phyloP scores from a whole-genome alignment of 1,284 basidiomycete species.

The Naganishia liquefaciens region DNA sequence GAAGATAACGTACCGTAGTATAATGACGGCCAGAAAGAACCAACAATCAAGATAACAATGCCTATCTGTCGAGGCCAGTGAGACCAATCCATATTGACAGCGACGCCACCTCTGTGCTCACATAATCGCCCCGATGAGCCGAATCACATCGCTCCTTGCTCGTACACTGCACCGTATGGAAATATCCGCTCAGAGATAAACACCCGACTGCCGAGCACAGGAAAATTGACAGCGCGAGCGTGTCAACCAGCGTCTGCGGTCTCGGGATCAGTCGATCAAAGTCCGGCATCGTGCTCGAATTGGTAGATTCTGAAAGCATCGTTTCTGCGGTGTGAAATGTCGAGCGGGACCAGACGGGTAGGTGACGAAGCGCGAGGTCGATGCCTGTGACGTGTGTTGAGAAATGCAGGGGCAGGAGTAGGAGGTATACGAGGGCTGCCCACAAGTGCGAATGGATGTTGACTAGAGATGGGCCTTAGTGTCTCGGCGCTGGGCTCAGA shows the following conservation, averaged over 20 bases:
- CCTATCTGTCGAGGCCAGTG: slow-evolving; percentile 45
- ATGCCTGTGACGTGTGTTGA: slow-evolving; percentile 52
- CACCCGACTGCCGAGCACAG: slow-evolving; percentile 73
- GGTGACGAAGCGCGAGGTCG: slow-evolving; percentile 32
- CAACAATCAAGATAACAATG: slow-evolving; percentile 65
- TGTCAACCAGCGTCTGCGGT: slow-evolving; percentile 65
- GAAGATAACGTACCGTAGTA: slow-evolving; percentile 47
- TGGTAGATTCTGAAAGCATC: not conserved
- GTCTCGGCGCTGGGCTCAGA: slow-evolving; percentile 5
- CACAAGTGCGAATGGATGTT: slow-evolving; percentile 87
- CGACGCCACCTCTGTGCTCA: slow-evolving; percentile 36
- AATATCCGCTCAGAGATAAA: slow-evolving; percentile 71
- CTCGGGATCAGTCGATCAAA: slow-evolving; percentile 36
- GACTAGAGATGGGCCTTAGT: slow-evolving; percentile 57
- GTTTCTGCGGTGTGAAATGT: slow-evolving; percentile 30
- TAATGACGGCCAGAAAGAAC: slow-evolving; percentile 73
- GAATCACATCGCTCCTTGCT: slow-evolving; percentile 62
- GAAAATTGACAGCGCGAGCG: slow-evolving; percentile 67
- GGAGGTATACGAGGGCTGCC: slow-evolving; percentile 69
- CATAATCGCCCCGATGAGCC: slow-evolving; percentile 53
- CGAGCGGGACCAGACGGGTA: slow-evolving; percentile 27
- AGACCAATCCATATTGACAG: not conserved
- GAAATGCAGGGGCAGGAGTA: slow-evolving; percentile 62
- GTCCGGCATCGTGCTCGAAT: not conserved
- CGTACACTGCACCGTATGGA: slow-evolving; percentile 75